Percentiles rank a stretch among this genome's conserved stretches.
phyloP scores from a whole-genome alignment of 2,329 filamentous ascomycete genomes.

The Claviceps fusiformis region DNA sequence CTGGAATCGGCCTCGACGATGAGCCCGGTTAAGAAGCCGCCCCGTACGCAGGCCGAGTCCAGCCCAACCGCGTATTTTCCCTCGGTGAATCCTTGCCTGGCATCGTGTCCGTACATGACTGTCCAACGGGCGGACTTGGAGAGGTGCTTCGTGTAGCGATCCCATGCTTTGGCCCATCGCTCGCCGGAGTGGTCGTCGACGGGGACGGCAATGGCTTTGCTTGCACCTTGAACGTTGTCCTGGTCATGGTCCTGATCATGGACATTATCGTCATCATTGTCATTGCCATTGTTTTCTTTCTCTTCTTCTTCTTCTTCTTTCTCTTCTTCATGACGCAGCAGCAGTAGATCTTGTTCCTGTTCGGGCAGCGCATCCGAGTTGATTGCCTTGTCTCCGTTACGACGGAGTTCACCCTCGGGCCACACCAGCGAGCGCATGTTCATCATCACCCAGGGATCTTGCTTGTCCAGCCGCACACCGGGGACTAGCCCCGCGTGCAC shows the following conservation, averaged over 20 bases:
- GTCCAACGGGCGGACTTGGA: conserved; percentile 34
- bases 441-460: conserved; percentile 73
- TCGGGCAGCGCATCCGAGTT: background rate
- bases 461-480: conserved; percentile 52
- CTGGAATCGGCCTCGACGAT: conserved; percentile 45
- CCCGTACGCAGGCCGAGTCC: conserved; percentile 70
- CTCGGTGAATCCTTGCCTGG: conserved; percentile 49
- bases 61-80: conserved; percentile 66
- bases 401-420: conserved; percentile 27
- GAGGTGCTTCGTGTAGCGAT: conserved; percentile 30
- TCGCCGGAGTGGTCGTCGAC: conserved; percentile 37
- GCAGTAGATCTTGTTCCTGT: background rate
- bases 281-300: background rate
- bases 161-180: conserved; percentile 55
- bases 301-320: conserved; percentile 9
- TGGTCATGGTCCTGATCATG: background rate
- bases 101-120: conserved; percentile 81
- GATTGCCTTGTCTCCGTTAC: conserved; percentile 15
- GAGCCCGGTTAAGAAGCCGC: conserved; percentile 62
- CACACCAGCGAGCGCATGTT: conserved; percentile 73
- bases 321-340: background rate
- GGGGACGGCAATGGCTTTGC: conserved; percentile 19
- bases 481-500: conserved; percentile 83
- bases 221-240: background rate
- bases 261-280: background rate